Evolutionary conservation across 805 yeast species (phyloP), one percentile per base, ranked within the genome.

Genomic region (Sugiyamaella valdiviana): DNA sequence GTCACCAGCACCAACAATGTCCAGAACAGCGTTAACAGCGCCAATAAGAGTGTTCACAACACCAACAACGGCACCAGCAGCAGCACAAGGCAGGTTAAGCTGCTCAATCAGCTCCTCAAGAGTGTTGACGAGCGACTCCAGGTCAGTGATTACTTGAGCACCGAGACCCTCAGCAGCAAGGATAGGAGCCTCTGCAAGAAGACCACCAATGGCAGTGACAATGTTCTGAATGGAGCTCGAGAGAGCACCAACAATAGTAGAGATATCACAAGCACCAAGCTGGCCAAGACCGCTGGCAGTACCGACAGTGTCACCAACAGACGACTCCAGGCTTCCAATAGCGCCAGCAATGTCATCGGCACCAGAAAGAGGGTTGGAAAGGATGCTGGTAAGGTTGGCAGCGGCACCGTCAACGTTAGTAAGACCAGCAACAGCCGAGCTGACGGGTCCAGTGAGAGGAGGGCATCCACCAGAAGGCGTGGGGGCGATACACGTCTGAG

Each of bases 401-500:
- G 26, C 38, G 16, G 39, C 45, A 15, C 14, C 21, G 17, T 42
- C 22, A 17, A 42, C 38, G 17, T 10, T 6, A n/a, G 19, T 5
- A 2, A 42, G 45, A 7, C 39, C 45, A 20, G 24, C 23, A 14
- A 42, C 39, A 15, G 29, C 38, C 14, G 22, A 22, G 3, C 37
- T 39, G 17, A 42, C 45, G 10, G 45, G 39, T 12, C 23, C 22
- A 29, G 45, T 42, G 19, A 42, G 29, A 16, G 45, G 22, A 29
- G 45, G 45, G 17, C 45, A 42, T 14, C 45, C 45, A 14, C 45
- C 39, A 35, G 45, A 29, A 3, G 45, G 45, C 6, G 38, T n/a
- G 10, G 39, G 39, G 2, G 39, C 29, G 38, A 42, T 12, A 16
- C 45, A 42, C 4, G 40, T 22, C 16, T 32, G 15, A 10, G 41